phyloP scores from a whole-genome alignment of 2,329 filamentous ascomycete genomes.

The Akanthomyces uredinophilus region DNA sequence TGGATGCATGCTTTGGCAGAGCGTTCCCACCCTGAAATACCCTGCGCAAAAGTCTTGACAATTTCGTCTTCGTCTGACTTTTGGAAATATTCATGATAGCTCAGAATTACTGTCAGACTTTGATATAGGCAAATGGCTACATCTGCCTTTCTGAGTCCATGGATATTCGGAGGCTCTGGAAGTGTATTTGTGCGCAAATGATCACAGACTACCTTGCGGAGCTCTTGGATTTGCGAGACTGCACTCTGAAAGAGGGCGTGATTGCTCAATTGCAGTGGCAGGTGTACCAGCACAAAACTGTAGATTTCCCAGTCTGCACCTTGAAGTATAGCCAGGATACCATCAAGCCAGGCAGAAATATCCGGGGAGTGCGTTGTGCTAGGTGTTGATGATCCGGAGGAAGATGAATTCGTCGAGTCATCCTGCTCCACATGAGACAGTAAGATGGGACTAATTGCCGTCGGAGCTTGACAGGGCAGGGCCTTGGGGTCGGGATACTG shows the following conservation, averaged over 20 bases:
- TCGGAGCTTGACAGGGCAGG: conserved; percentile 44
- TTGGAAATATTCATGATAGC: conserved; percentile 80
- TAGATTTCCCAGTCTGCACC: conserved; percentile 88
- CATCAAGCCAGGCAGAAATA: conserved; percentile 68
- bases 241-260: conserved; percentile 76
- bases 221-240: conserved; percentile 66
- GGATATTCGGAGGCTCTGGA: conserved; percentile 73
- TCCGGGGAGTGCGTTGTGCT: conserved; percentile 44
- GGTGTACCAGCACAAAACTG: conserved; percentile 80
- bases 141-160: conserved; percentile 78
- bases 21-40: conserved; percentile 77
- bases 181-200: conserved; percentile 74
- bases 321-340: conserved; percentile 66
- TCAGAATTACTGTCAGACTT: conserved; percentile 78
- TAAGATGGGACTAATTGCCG: conserved; percentile 46
- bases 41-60: conserved; percentile 78
- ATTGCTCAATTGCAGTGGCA: conserved; percentile 85
- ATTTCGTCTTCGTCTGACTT: conserved; percentile 86
- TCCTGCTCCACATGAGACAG: conserved; percentile 34
- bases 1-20: conserved; percentile 93
- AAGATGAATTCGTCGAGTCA: conserved; percentile 21
- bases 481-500: conserved; percentile 51
- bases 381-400: conserved; percentile 22
- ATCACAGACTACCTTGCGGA: conserved; percentile 74
- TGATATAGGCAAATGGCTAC: conserved; percentile 87